Base-by-base conservation (phyloP, 352 stramenopile species). In the Phytophthora crassamura region DNA sequence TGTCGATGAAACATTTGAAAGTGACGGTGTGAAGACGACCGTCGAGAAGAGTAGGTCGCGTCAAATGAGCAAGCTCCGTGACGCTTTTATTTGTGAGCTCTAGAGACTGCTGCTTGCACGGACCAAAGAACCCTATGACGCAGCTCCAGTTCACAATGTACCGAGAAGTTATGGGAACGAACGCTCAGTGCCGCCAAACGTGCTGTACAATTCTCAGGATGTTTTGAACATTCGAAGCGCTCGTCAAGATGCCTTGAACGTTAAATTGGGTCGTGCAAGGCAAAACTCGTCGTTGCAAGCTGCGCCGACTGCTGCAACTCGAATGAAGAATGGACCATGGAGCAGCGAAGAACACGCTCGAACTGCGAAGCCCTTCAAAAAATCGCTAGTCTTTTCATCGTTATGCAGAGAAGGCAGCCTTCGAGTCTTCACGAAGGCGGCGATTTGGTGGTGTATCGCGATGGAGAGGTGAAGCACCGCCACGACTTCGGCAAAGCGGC, bases 321-420 rank as follows among this genome's bases (percentile, higher is more conserved):
- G 25, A 28, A 28, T 28, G 25, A 67, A 64, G 2, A 47, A 8
- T 20, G 61, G 61, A 6, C 30, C 53, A 14, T 69, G 61, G 61
- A 64, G 61, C 36, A 57, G 30, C 33, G 41, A 66, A n/a, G 63
- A 70, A 49, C 56, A 65, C 35, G 48, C 60, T 18, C 39, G 63
- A 12, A 66, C 20, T 56, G 40, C 28, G 33, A 35, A 22, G 63
- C 48, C 36, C 63, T 70, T 1, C 33, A 53, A 15, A 55, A 12
- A n/a, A n/a, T n/a, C n/a, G n/a, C n/a, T n/a, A n/a, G n/a, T n/a
- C n/a, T n/a, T n/a, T n/a, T n/a, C n/a, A n/a, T n/a, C n/a, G n/a
- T n/a, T n/a, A n/a, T n/a, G n/a, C n/a, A n/a, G n/a, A n/a, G n/a
- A n/a, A n/a, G n/a, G n/a, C n/a, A 76, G 34, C 48, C 79, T 2